These are phyloP conservation scores for Termitomyces sp. DNA, from an alignment of 768 basidiomycete genomes.

Conservation along the genomic window DNA sequence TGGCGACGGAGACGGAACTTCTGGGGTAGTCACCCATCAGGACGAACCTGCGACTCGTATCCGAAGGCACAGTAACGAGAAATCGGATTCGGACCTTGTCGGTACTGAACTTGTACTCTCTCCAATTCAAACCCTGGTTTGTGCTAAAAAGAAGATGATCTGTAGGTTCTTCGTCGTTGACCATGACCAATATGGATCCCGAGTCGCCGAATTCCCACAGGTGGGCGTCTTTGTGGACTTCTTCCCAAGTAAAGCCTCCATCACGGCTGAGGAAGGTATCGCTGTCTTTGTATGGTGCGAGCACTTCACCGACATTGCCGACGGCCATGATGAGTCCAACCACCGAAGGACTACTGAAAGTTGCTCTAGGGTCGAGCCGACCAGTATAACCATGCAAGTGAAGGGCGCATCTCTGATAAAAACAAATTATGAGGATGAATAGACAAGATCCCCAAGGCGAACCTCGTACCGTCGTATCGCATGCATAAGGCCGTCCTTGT, in stretches of 20 bases:
- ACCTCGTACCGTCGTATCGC: slow-evolving; percentile 53
- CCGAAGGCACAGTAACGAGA: slow-evolving; percentile 85
- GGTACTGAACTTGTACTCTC: slow-evolving; percentile 77
- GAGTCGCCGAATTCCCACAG: slow-evolving; percentile 98
- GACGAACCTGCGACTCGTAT: slow-evolving; percentile 90
- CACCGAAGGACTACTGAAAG: slow-evolving; percentile 88
- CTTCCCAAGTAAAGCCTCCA: slow-evolving; percentile 97
- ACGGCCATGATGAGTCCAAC: slow-evolving; percentile 94
- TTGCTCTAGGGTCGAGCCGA: slow-evolving; percentile 82
- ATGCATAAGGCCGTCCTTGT: slow-evolving; percentile 64
- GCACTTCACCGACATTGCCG: slow-evolving; percentile 86
- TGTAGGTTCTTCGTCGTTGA: slow-evolving; percentile 91
- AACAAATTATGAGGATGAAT: neutral
- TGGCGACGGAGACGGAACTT: slow-evolving; percentile 47
- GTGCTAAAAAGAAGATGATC: slow-evolving; percentile 87
- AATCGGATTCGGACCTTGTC: slow-evolving; percentile 67
- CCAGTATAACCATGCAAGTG: slow-evolving; percentile 97
- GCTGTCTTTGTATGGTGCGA: slow-evolving; percentile 77
- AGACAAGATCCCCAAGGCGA: neutral
- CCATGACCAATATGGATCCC: slow-evolving; percentile 89
- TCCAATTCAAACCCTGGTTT: slow-evolving; percentile 84
- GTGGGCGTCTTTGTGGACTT: slow-evolving; percentile 97
- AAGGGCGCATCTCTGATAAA: slow-evolving; percentile 70
- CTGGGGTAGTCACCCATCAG: slow-evolving; percentile 63
- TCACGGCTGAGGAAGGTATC: slow-evolving; percentile 97